Evolutionary conservation across 1,139 yeast species (phyloP), one percentile per base, ranked within the genome.

Genomic region (Geotrichum histeridarum): DNA sequence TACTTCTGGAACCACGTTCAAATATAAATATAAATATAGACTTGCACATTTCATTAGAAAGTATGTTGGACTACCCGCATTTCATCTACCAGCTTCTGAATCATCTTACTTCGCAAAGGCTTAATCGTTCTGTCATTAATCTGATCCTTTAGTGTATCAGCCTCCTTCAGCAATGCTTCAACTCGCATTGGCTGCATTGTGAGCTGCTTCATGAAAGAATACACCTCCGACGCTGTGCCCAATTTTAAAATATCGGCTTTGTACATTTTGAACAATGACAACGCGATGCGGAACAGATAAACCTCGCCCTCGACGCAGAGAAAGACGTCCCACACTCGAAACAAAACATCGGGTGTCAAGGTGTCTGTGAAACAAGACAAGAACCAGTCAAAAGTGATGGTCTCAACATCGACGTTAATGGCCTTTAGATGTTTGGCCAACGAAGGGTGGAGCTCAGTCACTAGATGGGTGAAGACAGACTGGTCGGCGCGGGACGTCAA

Each of bases 381-480:
- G 72, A 82, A 80, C 86, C 86, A 81, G 58, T 79, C 78, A 66
- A 80, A 75, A 8, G 83, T 76, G 31, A 81, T 74, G 18, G 78
- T 73, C 51, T 79, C 82, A 3, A 79, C 64, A 53, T 80, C 81
- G 30, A 81, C 74, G 1, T 70, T 70, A 6, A 73, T 62, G 0
- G 54, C 51, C 4, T 54, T 53, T 45, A 79, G 70, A 60, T 79
- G 82, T 1, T 55, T 61, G 42, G 66, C 61, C 12, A 81, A 63
- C 30, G 69, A 66, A 0, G 84, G 83, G 41, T 79, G 58, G 5
- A 63, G 54, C 36, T 61, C 63, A 8, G 51, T 56, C 43, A 70
- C 64, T 52, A 66, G 63, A n/a, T 58, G 59, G 51, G 64, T 64
- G 31, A 71, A 60, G n/a, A 70, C 73, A 18, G 59, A 58, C 54